Percentiles rank a stretch among this genome's conserved stretches.
Evolutionary conservation across 2,329 filamentous ascomycete genomes (phyloP).

Genomic region (Erysiphe pulchra): DNA sequence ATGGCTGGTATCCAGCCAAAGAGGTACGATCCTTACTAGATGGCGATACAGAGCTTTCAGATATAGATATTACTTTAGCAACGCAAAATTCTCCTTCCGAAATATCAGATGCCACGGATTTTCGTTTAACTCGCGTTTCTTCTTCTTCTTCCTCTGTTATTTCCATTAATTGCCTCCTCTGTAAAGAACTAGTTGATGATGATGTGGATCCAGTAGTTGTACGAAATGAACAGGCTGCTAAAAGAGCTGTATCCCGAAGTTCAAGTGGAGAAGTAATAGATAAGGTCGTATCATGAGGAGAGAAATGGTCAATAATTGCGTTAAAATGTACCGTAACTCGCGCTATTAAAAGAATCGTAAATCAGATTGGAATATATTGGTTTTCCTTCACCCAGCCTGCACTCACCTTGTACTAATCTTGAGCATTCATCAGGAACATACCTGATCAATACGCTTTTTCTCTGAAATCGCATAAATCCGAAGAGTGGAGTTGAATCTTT

Average conservation of each 20-base stretch:
- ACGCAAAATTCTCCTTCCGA: conserved; percentile 17
- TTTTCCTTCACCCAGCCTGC: too few species aligned
- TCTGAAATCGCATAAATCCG: conserved; percentile 70
- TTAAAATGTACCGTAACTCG: conserved; percentile 54
- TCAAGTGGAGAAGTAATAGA: conserved; percentile 50
- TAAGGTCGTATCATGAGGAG: conserved; percentile 68
- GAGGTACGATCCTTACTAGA: neutral
- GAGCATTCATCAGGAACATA: conserved; percentile 82
- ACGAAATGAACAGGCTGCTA: conserved; percentile 70
- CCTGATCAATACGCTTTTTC: conserved; percentile 76
- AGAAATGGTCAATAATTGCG: conserved; percentile 43
- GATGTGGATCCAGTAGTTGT: conserved; percentile 66
- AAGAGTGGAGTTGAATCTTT: conserved; percentile 73
- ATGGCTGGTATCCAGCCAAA: neutral
- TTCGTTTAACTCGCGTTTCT: conserved; percentile 29
- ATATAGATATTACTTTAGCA: conserved; percentile 7
- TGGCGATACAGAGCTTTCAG: conserved; percentile 2
- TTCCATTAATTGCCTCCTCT: conserved; percentile 57
- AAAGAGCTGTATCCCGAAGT: conserved; percentile 67
- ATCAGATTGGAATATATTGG: neutral
- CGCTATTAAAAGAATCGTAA: conserved; percentile 24
- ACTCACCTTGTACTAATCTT: conserved; percentile 67
- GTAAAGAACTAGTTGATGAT: conserved; percentile 59
- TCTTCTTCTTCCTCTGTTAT: conserved; percentile 76
- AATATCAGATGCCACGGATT: conserved; percentile 20